phyloP scores from a whole-genome alignment of 2,329 filamentous ascomycete genomes.

The Fusarium foetens region DNA sequence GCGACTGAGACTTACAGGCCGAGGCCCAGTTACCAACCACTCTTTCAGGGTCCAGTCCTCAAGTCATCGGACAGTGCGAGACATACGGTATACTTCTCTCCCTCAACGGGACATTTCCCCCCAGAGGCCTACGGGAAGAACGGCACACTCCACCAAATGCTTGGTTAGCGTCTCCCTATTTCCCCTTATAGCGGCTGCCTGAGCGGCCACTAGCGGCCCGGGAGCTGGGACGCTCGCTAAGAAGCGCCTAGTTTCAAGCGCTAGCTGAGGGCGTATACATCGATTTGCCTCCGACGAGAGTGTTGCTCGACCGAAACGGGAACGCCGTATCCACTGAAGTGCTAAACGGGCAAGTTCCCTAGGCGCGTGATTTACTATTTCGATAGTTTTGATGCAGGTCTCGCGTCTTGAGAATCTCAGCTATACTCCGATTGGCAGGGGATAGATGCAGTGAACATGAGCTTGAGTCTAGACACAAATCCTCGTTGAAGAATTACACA shows the following conservation, averaged over 20 bases:
- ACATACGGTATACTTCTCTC: neutral
- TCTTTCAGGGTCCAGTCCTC: neutral
- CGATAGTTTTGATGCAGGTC: neutral
- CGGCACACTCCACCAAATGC: neutral
- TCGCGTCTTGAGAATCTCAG: neutral
- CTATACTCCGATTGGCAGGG: neutral
- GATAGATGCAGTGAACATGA: neutral
- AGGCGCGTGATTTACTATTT: neutral
- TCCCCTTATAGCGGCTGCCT: neutral
- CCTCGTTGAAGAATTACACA: neutral
- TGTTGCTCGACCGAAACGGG: neutral
- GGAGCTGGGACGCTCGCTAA: neutral
- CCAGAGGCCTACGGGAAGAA: neutral
- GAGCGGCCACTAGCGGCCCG: slow-evolving; percentile 3
- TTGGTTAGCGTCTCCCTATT: neutral
- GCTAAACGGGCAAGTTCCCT: neutral
- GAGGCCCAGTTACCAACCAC: neutral
- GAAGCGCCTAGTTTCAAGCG: neutral
- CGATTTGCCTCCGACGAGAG: neutral
- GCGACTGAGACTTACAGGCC: neutral
- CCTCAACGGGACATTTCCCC: neutral
- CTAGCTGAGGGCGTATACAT: neutral
- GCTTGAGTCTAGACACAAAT: neutral
- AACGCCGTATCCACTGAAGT: neutral
- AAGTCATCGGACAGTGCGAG: neutral